Evolutionary conservation across 805 yeast genomes (phyloP), one percentile per base, ranked within the genome.

Genomic region (Myxozyma lipomycoides): DNA sequence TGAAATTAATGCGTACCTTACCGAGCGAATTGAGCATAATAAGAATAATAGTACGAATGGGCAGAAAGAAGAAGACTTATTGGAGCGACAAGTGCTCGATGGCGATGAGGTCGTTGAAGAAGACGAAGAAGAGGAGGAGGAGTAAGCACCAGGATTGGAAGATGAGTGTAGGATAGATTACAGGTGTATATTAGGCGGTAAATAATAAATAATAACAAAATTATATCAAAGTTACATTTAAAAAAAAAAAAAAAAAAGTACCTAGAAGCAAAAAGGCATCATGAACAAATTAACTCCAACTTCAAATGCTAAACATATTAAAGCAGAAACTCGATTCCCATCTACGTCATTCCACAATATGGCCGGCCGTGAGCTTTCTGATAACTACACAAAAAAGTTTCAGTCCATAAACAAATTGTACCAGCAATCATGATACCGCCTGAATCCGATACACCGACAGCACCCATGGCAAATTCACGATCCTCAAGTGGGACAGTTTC

Each of bases 381-480:
- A 58, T 76, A 79, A 2, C 69, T 62, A 64, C 98, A 91, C 18
- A 91, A 70, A 0, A 70, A 60, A 15, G 85, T 82, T 62, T 91
- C 98, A 7, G 90, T 67, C 75, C 81, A 75, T 70, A 86, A 70
- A 18, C 89, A 88, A 2, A 87, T 64, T 9, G 81, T 62, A 0
- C 95, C 96, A 2, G 97, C 95, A 0, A 85, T 21, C 5, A 87
- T 84, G 12, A 90, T 79, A 0, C 98, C 98, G 10, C 83, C 78
- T 1, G 90, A 82, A 62, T 87, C 95, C 51, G 95, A 83, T 50
- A 87, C 78, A 0, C 93, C 85, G 1, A 85, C 91, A 3, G 90
- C 78, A 2, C 95, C 95, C 72, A 88, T 73, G 0, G 89, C 80
- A 67, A 88, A 83, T 69, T 86, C 90, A 54, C 91, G 72, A 61